Conservation (phyloP, 345 rosid species). For the Lumnitzera racemosa region DNA sequence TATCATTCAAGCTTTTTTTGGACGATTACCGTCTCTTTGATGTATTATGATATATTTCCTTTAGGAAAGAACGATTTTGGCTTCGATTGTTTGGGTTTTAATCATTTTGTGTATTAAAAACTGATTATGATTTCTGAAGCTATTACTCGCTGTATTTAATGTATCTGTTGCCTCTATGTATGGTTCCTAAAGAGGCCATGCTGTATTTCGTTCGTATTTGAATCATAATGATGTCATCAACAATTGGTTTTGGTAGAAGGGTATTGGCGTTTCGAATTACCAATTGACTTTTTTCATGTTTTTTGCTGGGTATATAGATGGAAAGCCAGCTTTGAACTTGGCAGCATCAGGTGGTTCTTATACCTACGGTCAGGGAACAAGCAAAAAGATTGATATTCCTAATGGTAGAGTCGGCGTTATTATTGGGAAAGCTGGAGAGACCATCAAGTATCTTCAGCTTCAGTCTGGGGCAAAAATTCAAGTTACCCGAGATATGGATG, state of each 20-base stretch:
- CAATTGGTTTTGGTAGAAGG: not conserved
- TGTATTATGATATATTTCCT: no score
- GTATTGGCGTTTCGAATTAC: not conserved
- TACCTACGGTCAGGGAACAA: slow-evolving; percentile 54
- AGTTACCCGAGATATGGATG: slow-evolving; percentile 89
- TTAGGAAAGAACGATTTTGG: no score
- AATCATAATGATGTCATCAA: not conserved
- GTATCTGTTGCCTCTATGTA: no score
- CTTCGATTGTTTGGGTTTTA: no score
- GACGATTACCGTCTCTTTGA: not conserved
- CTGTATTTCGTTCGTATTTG: no score
- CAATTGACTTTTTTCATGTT: not conserved
- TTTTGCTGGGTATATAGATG: slow-evolving; percentile 31
- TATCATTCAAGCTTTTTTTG: not conserved
- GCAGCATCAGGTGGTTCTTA: slow-evolving; percentile 57
- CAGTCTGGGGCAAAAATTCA: slow-evolving; percentile 99
- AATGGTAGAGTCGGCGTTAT: slow-evolving; percentile 94
- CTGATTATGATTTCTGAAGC: no score
- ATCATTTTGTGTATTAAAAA: no score
- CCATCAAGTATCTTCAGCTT: slow-evolving; percentile 84
- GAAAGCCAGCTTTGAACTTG: slow-evolving; percentile 38
- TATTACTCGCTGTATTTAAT: no score
- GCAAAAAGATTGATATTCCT: slow-evolving; percentile 89
- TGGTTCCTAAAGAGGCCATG: no score
- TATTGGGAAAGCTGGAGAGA: slow-evolving; percentile 96